Conservation (phyloP, 306 rosid species). For the Vicia villosa region DNA sequence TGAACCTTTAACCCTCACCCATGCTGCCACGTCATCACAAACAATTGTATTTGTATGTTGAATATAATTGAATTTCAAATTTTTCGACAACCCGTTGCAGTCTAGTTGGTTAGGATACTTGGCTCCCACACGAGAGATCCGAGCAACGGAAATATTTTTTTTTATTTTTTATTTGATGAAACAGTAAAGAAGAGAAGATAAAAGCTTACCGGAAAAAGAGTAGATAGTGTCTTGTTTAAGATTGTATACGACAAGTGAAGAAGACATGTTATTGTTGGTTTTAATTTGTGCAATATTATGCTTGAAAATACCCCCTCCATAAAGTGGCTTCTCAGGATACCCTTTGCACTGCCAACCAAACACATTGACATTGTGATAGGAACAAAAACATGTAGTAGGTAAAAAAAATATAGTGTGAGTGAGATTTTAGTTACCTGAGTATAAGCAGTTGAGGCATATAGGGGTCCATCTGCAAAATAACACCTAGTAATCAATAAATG, state of each 20-base stretch:
- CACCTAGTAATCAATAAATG: background rate
- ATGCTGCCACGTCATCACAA: constrained; percentile 38
- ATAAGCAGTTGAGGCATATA: constrained; percentile 79
- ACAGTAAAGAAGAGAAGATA: background rate
- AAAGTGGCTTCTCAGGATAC: constrained; percentile 65
- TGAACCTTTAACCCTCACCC: constrained; percentile 63
- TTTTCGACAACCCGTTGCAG: background rate
- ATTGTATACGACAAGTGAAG: constrained; percentile 54
- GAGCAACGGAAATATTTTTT: background rate
- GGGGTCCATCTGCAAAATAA: constrained; percentile 73
- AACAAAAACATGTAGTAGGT: too few relatives aligned
- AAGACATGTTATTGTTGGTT: constrained; percentile 34
- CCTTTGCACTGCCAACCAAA: background rate
- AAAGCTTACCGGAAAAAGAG: constrained; percentile 67
- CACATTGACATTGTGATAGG: too few relatives aligned
- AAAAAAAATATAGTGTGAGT: background rate
- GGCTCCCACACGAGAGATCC: background rate
- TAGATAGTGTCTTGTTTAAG: constrained; percentile 63
- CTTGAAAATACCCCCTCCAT: constrained; percentile 65
- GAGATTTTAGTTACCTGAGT: constrained; percentile 55
- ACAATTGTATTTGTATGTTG: too few relatives aligned
- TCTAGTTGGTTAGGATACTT: constrained; percentile 2
- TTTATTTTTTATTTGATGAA: too few relatives aligned
- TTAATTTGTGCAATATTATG: background rate
- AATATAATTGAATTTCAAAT: too few relatives aligned